A percentile compares a stretch with the other conserved stretches of the same genome.
Conservation (phyloP, 1,139 yeast species). For the Tardiomyces depauwii region DNA sequence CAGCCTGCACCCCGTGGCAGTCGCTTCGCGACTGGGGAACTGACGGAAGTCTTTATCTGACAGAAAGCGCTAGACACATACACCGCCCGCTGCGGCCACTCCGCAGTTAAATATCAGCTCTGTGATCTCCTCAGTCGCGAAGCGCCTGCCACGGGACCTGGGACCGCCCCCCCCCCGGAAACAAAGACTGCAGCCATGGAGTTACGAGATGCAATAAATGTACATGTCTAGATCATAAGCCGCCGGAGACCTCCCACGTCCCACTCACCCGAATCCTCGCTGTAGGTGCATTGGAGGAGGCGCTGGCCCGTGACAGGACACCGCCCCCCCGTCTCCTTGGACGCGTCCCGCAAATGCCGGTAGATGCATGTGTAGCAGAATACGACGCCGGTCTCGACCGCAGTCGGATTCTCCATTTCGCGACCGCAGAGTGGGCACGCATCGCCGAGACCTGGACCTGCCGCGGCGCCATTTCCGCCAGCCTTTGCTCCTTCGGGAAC, state of each 20-base stretch:
- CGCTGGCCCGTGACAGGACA: conserved; percentile 80
- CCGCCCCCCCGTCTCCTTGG: conserved; percentile 46
- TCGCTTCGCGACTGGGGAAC: no score
- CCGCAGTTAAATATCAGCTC: no score
- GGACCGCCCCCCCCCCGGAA: no score
- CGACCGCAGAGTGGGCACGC: conserved; percentile 67
- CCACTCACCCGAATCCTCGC: conserved; percentile 49
- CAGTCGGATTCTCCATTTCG: conserved; percentile 64
- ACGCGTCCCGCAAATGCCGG: conserved; percentile 41
- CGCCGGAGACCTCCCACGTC: conserved; percentile 66
- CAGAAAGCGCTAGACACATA: no score
- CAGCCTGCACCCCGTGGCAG: no score
- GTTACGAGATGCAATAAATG: neutral
- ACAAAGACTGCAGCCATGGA: neutral
- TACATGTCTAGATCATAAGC: conserved; percentile 36
- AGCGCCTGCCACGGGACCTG: no score
- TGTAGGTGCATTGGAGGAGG: conserved; percentile 63
- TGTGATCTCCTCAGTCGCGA: no score
- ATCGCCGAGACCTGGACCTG: no score
- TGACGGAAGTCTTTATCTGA: no score
- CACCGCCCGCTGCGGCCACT: no score
- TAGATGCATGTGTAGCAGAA: conserved; percentile 84
- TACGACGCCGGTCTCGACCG: conserved; percentile 84
- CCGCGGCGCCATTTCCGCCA: neutral
- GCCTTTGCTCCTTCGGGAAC: neutral